These are phyloP conservation scores for Solanum rostratum DNA, from an alignment of 257 asterid species.

Conservation along the genomic window DNA sequence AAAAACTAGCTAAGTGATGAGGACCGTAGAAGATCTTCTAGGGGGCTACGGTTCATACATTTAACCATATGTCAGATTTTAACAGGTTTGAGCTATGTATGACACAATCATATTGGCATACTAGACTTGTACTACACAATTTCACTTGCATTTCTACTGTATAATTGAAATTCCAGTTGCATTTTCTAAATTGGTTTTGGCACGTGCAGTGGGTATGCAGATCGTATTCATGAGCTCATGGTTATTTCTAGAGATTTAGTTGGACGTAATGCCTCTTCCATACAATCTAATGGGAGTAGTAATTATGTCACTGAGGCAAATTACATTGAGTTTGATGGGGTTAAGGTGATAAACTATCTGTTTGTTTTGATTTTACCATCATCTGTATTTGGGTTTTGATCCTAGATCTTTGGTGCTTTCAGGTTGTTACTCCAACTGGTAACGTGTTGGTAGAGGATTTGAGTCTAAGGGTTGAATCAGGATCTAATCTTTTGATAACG, in stretches of 20 bases:
- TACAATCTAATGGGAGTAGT: slow-evolving; percentile 64
- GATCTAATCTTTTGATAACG: slow-evolving; percentile 96
- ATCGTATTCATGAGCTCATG: slow-evolving; percentile 96
- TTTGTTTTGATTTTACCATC: slow-evolving; percentile 6
- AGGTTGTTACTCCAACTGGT: slow-evolving; percentile 98
- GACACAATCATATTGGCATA: neutral
- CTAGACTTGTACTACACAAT: neutral
- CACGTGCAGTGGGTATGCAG: slow-evolving; percentile 91
- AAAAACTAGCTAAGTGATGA: neutral
- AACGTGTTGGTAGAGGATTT: slow-evolving; percentile 90
- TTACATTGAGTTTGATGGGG: slow-evolving; percentile 84
- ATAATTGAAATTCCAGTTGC: neutral
- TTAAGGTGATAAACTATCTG: slow-evolving; percentile 49
- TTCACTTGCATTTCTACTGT: neutral
- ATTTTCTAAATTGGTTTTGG: slow-evolving; percentile 4
- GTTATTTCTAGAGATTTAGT: slow-evolving; percentile 74
- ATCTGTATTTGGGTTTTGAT: slow-evolving; percentile 11
- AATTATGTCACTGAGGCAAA: slow-evolving; percentile 92
- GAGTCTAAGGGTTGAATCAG: slow-evolving; percentile 84
- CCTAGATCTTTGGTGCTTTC: slow-evolving; percentile 16
- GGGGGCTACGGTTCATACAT: neutral
- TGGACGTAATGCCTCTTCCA: slow-evolving; percentile 54
- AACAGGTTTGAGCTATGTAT: neutral
- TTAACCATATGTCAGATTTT: neutral
- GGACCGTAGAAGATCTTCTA: neutral